Percentiles rank a stretch among this genome's conserved stretches.
Conservation (phyloP, 2,329 filamentous ascomycete genomes). For the Metarhizium anisopliae region DNA sequence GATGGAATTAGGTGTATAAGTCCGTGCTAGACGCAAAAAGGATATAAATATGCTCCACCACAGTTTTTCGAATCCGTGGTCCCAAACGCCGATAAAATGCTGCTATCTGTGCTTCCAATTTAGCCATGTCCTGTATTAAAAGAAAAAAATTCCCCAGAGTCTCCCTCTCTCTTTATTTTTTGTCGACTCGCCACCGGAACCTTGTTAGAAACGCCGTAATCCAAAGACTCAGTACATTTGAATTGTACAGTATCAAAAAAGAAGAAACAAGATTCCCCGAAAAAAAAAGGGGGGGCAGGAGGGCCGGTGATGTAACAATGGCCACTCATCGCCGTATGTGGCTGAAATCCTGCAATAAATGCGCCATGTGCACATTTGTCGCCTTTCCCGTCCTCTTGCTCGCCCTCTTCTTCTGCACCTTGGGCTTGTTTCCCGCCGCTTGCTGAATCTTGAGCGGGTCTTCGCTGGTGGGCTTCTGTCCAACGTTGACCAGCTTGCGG, state of each 20-base stretch:
- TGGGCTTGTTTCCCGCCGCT: conserved; percentile 44
- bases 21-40: neutral
- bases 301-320: neutral
- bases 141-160: neutral
- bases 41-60: neutral
- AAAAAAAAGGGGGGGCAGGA: neutral
- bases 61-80: neutral
- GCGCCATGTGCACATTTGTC: conserved; percentile 81
- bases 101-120: neutral
- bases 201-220: neutral
- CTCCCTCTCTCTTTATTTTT: neutral
- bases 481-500: conserved; percentile 64
- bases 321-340: conserved; percentile 30
- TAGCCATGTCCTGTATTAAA: neutral
- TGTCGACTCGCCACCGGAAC: neutral
- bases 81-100: neutral
- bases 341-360: conserved; percentile 67
- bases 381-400: conserved; percentile 65
- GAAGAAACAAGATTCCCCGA: neutral
- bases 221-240: neutral
- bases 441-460: conserved; percentile 48
- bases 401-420: conserved; percentile 64
- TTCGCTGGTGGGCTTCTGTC: conserved; percentile 77
- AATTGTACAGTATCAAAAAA: neutral
- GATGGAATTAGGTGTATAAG: neutral